Base-by-base conservation (phyloP, 768 basidiomycete species). In the Termitomyces eurrhizus region DNA sequence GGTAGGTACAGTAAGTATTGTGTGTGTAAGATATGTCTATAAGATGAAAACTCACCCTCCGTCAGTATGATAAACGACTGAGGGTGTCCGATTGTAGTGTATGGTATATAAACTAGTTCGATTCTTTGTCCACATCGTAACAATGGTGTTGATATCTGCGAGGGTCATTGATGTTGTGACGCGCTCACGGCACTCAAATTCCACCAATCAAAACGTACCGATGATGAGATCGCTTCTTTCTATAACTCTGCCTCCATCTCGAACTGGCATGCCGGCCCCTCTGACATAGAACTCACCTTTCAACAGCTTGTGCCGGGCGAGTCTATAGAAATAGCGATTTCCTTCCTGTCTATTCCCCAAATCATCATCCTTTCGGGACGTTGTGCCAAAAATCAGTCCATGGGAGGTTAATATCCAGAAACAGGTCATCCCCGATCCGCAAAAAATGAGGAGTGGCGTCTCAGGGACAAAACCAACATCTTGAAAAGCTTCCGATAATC, bases 181-280 rank as follows among this genome's bases (percentile, higher is more conserved):
- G 36, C 9, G 36, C 36, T 36, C 36, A 36, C 9, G 36, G 36
- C 36, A 11, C 36, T 36, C 7, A 6, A 11, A 36, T 36, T 9
- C 36, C 36, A 36, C 6, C 36, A 36, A 33, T 8, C 33, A 33
- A 4, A 36, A 21, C 82, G 63, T 68, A 89, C 87, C 80, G 82
- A 90, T 75, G 60, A 88, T 74, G 66, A 90, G 73, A 66, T 87
- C 85, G 18, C 88, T 87, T 65, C 82, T 78, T 39, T 84, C 85
- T 56, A 82, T 69, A 11, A 82, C 73, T 65, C 76, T 53, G 26
- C 83, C 80, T 35, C 79, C 73, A n/a, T 81, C 76, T 58, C 82
- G 73, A 49, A 85, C 75, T 44, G 86, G 86, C 88, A 90, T 90
- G n/a, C 88, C 88, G 56, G 82, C 84, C 45, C 83, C 86, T 66